A percentile compares a stretch with the other conserved stretches of the same genome.
Evolutionary conservation across 2,329 filamentous ascomycete species (phyloP).

Genomic region (Lasiodiplodia citricola): DNA sequence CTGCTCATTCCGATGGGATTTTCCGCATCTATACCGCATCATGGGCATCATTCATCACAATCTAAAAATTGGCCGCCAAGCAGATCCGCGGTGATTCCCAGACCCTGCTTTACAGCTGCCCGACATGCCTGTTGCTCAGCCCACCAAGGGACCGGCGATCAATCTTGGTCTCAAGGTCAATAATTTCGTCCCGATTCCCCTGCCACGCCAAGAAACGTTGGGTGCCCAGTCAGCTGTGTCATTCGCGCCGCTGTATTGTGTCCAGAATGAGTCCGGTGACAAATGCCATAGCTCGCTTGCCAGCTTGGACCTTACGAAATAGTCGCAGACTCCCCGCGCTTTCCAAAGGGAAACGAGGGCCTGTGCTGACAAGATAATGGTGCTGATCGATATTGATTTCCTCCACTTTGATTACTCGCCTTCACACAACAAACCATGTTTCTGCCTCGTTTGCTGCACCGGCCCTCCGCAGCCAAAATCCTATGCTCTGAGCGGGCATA

Average conservation of each 20-base stretch:
- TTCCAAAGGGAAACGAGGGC: background rate
- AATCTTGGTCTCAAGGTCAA: background rate
- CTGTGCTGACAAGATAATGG: background rate
- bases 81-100: background rate
- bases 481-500: too few relatives aligned
- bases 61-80: background rate
- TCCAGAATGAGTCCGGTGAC: background rate
- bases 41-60: background rate
- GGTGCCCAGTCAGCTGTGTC: background rate
- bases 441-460: too few relatives aligned
- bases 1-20: background rate
- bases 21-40: background rate
- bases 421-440: too few relatives aligned
- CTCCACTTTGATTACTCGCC: background rate
- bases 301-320: background rate
- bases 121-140: background rate
- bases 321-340: background rate
- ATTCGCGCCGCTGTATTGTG: background rate
- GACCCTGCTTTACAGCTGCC: background rate
- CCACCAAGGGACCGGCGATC: background rate
- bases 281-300: background rate
- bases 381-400: background rate
- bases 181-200: background rate
- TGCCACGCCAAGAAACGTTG: background rate
- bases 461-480: too few relatives aligned